phyloP scores from a whole-genome alignment of 2,329 filamentous ascomycete species.

The Fusarium fracticaudum region DNA sequence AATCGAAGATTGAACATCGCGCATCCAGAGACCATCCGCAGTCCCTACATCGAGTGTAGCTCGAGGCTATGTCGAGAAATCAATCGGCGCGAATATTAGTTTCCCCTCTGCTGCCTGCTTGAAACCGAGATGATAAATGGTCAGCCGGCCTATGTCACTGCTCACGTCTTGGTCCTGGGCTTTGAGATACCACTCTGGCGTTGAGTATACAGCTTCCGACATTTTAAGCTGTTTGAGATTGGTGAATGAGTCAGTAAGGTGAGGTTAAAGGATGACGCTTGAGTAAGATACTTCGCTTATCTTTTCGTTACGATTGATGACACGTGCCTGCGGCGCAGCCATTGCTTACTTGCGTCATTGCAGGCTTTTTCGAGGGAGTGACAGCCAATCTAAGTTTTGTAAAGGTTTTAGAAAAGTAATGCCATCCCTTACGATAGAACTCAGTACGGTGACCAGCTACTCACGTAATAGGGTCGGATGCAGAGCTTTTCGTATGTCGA shows the following conservation, averaged over 20 bases:
- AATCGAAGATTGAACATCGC: not conserved
- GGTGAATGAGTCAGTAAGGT: not conserved
- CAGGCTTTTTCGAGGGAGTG: accelerated
- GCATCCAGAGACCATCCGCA: conserved; percentile 13
- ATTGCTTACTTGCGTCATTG: not conserved
- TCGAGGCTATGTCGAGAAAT: not conserved
- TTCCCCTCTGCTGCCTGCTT: not conserved
- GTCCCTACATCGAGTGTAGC: not conserved
- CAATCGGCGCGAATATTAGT: not conserved
- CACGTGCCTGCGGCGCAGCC: not conserved
- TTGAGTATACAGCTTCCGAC: not conserved
- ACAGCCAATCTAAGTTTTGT: accelerated
- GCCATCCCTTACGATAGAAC: not conserved
- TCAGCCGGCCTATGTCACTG: conserved; percentile 7
- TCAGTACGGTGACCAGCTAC: accelerated
- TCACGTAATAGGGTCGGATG: accelerated
- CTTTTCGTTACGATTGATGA: accelerated
- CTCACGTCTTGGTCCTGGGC: conserved; percentile 1
- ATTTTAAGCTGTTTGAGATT: not conserved
- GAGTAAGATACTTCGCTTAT: not conserved
- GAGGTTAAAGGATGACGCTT: accelerated
- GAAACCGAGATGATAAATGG: conserved; percentile 3
- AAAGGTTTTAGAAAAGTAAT: accelerated
- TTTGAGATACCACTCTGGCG: conserved; percentile 10
- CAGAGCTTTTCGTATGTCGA: not conserved